These are phyloP conservation scores for Trichopus zeylanicus DNA, from an alignment of 116 monocot species.

Conservation along the genomic window DNA sequence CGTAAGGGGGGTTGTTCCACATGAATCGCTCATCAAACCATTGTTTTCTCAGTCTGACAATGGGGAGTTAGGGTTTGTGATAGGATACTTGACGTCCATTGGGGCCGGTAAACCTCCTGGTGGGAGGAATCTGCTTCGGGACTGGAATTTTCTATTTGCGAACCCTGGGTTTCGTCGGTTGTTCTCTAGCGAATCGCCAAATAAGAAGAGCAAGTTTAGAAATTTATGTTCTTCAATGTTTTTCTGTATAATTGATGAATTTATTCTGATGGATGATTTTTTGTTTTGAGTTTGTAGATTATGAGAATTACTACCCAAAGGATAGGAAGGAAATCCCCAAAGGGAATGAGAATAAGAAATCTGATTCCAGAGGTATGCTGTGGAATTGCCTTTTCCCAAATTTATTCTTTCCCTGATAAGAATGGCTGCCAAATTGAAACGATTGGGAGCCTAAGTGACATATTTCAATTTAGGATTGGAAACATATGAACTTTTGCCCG, in stretches of 20 bases:
- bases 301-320: slow-evolving; percentile 57
- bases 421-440: no score
- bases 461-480: no score
- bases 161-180: slow-evolving; percentile 34
- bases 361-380: neutral
- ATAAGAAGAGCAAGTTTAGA: slow-evolving; percentile 36
- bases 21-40: neutral
- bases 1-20: neutral
- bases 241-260: neutral
- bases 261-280: neutral
- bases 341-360: slow-evolving; percentile 25
- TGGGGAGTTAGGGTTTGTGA: slow-evolving; percentile 27
- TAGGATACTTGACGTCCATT: slow-evolving; percentile 40
- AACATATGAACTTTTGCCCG: neutral
- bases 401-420: no score
- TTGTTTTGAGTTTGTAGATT: slow-evolving; percentile 26
- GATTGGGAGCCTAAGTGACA: no score
- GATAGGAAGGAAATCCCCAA: slow-evolving; percentile 55
- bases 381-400: neutral
- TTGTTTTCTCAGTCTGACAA: slow-evolving; percentile 2
- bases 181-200: slow-evolving; percentile 34
- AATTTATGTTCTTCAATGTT: neutral
- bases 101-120: slow-evolving; percentile 15
- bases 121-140: slow-evolving; percentile 7
- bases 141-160: slow-evolving; percentile 37